A percentile compares a stretch with the other conserved stretches of the same genome.
Conservation (phyloP, 805 yeast species). For the Saturnispora bothae region DNA sequence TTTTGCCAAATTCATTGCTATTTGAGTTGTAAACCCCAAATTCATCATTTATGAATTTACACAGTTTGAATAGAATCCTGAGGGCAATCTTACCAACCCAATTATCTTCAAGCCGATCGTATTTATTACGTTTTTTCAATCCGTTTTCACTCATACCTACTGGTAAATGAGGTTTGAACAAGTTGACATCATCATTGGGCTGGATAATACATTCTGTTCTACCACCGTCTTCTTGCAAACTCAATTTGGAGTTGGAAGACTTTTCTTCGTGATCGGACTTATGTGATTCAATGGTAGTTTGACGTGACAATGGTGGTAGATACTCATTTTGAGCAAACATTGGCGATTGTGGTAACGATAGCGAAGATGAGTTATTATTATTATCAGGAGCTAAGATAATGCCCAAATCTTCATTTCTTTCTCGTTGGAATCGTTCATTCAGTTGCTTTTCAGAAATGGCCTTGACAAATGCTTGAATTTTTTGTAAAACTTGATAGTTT, state of each 20-base stretch:
- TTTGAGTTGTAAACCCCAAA: neutral
- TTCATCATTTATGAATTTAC: slow-evolving; percentile 5
- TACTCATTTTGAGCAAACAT: neutral
- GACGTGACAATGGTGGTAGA: slow-evolving; percentile 11
- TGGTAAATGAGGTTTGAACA: slow-evolving; percentile 38
- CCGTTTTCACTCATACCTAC: slow-evolving; percentile 53
- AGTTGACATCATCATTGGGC: slow-evolving; percentile 27
- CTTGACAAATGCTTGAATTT: slow-evolving; percentile 27
- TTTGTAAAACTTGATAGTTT: slow-evolving; percentile 30
- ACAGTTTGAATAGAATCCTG: slow-evolving; percentile 3
- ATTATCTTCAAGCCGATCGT: slow-evolving; percentile 36
- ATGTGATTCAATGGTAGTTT: slow-evolving; percentile 11
- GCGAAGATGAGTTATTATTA: neutral
- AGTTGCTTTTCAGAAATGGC: slow-evolving; percentile 21
- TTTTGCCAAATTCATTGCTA: slow-evolving; percentile 21
- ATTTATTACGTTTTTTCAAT: slow-evolving; percentile 40
- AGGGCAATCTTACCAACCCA: slow-evolving; percentile 50
- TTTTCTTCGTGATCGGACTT: slow-evolving; percentile 14
- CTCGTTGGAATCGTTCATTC: slow-evolving; percentile 8
- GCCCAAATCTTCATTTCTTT: slow-evolving; percentile 6
- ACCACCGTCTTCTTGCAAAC: slow-evolving; percentile 1
- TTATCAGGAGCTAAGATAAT: neutral
- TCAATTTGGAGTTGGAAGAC: neutral
- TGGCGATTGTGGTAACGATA: neutral
- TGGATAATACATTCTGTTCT: slow-evolving; percentile 1